A percentile compares a stretch with the other conserved stretches of the same genome.
phyloP scores from a whole-genome alignment of 176 grass and related monocot genomes.

The Eleusine coracana region DNA sequence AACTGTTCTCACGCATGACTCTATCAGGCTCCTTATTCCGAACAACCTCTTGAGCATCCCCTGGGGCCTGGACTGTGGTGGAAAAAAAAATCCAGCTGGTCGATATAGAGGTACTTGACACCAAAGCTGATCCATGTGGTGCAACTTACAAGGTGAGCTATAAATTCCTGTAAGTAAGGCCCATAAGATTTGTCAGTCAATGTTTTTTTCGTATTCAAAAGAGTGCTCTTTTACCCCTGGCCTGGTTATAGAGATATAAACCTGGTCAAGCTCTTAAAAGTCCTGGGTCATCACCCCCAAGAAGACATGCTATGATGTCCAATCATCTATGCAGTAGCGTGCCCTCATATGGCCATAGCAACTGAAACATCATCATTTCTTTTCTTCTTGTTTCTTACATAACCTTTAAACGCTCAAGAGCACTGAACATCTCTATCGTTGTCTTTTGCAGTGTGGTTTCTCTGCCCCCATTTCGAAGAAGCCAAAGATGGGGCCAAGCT shows the following conservation, averaged over 20 bases:
- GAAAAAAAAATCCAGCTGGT: conserved; percentile 31
- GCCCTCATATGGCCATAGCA: not conserved
- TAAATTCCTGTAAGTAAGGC: conserved; percentile 18
- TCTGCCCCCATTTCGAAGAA: not conserved
- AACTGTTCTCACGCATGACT: not conserved
- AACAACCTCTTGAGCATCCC: conserved; percentile 49
- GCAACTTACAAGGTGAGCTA: conserved; percentile 36
- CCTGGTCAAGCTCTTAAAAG: not conserved
- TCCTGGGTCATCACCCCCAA: not conserved
- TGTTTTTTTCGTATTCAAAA: not conserved
- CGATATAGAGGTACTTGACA: conserved; percentile 26
- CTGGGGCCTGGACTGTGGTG: conserved; percentile 1
- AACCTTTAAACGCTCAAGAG: conserved; percentile 10
- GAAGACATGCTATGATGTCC: not conserved
- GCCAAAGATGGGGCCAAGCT: not conserved
- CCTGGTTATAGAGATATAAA: not conserved
- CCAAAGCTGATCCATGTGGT: conserved; percentile 48
- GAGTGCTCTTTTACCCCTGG: not conserved
- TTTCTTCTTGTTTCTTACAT: not conserved
- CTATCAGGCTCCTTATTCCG: conserved; percentile 50
- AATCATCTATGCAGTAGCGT: not conserved
- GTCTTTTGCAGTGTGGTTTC: conserved; percentile 22
- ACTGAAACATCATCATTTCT: conserved; percentile 9
- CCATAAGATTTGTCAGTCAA: not conserved
- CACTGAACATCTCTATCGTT: not conserved